Conservation (phyloP, 108 stramenopile genomes). For the Nannochloropsis salina region DNA sequence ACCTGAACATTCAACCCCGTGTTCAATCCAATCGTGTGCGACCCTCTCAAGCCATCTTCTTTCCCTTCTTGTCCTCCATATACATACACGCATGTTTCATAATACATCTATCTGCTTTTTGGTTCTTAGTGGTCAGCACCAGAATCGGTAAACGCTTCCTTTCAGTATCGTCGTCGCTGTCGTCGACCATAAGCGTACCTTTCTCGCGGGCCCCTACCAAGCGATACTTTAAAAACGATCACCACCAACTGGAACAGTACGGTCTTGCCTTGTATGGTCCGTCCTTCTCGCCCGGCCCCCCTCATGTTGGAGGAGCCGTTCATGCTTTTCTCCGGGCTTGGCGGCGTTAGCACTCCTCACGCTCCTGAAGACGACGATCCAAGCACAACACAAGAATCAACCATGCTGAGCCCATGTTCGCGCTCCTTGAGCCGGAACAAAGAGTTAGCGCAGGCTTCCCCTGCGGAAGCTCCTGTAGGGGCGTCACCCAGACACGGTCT, state of each 20-base stretch:
- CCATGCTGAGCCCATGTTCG: neutral
- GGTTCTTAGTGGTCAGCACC: no score
- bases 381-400: slow-evolving; percentile 2
- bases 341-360: neutral
- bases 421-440: neutral
- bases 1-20: no score
- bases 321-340: neutral
- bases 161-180: no score
- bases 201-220: no score
- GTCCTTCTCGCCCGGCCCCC: neutral
- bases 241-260: neutral
- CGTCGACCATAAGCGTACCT: no score
- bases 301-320: slow-evolving; percentile 20
- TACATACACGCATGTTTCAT: no score
- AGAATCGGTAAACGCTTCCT: no score
- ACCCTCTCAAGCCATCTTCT: no score
- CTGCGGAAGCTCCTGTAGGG: neutral
- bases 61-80: no score
- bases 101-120: no score
- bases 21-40: no score
- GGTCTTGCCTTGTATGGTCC: neutral
- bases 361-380: neutral
- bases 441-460: neutral
- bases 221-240: neutral
- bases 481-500: neutral